These are phyloP conservation scores for Vaccinium myrtillus DNA, from an alignment of 148 eudicot species.

Conservation along the genomic window DNA sequence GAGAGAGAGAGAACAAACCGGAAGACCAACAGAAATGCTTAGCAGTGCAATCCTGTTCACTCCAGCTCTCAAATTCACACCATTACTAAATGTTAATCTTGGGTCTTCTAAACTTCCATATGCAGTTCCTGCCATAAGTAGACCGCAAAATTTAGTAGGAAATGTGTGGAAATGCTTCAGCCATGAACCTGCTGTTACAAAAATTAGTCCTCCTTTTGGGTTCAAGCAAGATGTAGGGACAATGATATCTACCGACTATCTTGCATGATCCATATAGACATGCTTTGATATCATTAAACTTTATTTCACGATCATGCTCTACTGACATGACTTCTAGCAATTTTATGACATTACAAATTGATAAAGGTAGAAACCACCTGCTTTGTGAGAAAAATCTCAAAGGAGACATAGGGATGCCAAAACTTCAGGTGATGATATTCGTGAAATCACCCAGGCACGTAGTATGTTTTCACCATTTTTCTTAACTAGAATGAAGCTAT, in stretches of 20 bases:
- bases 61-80: constrained; percentile 81
- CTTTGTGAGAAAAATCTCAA: neutral
- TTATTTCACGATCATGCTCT: neutral
- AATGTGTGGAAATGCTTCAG: neutral
- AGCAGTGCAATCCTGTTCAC: constrained; percentile 77
- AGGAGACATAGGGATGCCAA: neutral
- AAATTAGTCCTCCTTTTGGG: neutral
- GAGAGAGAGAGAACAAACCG: constrained; percentile 52
- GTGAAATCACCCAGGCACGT: neutral
- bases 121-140: constrained; percentile 54
- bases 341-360: neutral
- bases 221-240: neutral
- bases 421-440: neutral
- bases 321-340: neutral
- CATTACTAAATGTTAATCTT: constrained; percentile 60
- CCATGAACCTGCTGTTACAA: neutral
- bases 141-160: neutral
- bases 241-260: neutral
- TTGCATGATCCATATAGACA: neutral
- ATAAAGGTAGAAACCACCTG: neutral
- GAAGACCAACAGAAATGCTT: constrained; percentile 97
- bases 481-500: neutral
- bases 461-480: constrained; percentile 8
- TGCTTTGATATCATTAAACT: neutral
- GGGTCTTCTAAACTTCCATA: constrained; percentile 88